Evolutionary conservation across 2,329 filamentous ascomycete species (phyloP).

Genomic region (Xylariaceae sp.): DNA sequence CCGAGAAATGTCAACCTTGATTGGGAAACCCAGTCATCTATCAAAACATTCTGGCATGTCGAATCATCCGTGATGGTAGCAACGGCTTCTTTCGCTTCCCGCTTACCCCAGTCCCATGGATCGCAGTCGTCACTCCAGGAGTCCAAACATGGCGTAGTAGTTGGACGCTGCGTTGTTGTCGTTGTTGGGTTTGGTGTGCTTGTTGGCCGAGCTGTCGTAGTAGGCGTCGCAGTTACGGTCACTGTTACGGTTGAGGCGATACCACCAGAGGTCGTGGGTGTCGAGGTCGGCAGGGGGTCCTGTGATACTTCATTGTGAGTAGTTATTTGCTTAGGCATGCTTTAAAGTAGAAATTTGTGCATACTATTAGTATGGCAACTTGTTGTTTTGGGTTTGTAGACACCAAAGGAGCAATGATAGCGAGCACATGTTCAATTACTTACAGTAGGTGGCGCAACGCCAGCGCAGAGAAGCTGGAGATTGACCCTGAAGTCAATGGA

Average conservation of each 20-base stretch:
- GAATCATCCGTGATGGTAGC: background rate
- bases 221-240: background rate
- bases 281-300: background rate
- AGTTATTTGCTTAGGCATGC: too few relatives aligned
- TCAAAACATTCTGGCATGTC: constrained; percentile 42
- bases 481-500: constrained; percentile 20
- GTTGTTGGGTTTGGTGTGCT: constrained; percentile 5
- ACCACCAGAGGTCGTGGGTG: background rate
- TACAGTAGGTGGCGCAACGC: constrained; percentile 14
- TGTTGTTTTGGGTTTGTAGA: too few relatives aligned
- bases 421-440: too few relatives aligned
- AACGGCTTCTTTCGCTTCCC: constrained; percentile 5
- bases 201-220: background rate
- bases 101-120: background rate
- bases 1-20: constrained; percentile 59
- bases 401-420: too few relatives aligned
- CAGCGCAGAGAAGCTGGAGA: constrained; percentile 43
- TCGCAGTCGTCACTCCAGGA: constrained; percentile 4
- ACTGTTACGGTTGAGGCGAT: background rate
- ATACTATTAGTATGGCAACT: too few relatives aligned
- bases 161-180: constrained; percentile 9
- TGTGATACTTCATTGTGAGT: too few relatives aligned
- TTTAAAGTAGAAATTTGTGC: too few relatives aligned
- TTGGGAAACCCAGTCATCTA: constrained; percentile 62
- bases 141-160: background rate